Evolutionary conservation across 169 alveolate species (phyloP).

Genomic region (Plasmodium berghei): DNA sequence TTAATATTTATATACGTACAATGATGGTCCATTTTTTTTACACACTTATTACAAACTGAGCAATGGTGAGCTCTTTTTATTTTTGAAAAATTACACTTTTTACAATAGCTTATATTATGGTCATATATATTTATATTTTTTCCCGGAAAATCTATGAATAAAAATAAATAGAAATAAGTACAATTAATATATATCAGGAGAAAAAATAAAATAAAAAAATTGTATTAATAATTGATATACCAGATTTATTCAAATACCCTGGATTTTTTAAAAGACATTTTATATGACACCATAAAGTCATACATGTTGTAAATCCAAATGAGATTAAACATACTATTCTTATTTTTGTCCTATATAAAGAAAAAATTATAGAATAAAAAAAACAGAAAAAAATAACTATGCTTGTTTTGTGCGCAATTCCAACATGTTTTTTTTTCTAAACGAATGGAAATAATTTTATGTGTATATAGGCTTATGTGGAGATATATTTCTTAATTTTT

Average conservation of each 20-base stretch:
- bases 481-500: neutral
- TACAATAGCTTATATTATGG: conserved; percentile 14
- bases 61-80: conserved; percentile 90
- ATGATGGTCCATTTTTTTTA: conserved; percentile 92
- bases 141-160: neutral
- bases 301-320: conserved; percentile 38
- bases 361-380: neutral
- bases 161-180: conserved; percentile 1
- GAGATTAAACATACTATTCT: conserved; percentile 9
- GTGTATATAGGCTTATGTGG: neutral
- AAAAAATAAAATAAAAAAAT: neutral
- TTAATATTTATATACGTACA: conserved; percentile 69
- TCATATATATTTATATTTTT: conserved; percentile 5
- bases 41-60: conserved; percentile 88
- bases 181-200: neutral
- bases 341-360: conserved; percentile 25
- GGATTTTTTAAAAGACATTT: conserved; percentile 56
- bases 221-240: neutral
- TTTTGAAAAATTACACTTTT: conserved; percentile 38
- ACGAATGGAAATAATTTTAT: neutral
- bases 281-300: conserved; percentile 67
- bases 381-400: neutral
- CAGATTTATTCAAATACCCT: conserved; percentile 30
- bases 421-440: neutral
- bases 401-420: neutral